Evolutionary conservation across 345 rosid genomes (phyloP).

Genomic region (Murraya koenigii): DNA sequence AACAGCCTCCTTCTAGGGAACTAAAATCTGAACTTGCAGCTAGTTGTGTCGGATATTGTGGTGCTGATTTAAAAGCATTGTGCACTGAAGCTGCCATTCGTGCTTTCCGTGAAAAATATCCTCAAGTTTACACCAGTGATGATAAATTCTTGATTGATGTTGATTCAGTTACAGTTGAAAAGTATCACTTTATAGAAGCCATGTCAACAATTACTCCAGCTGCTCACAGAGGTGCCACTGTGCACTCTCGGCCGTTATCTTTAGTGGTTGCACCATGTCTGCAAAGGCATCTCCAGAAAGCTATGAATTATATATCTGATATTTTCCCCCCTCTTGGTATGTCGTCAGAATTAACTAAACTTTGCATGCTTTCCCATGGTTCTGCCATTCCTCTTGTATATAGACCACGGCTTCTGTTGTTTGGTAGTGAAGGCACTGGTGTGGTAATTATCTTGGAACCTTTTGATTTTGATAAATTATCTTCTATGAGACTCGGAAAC

Average conservation of each 20-base stretch:
- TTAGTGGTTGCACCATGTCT: conserved; percentile 91
- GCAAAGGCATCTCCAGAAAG: conserved; percentile 72
- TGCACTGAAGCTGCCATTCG: conserved; percentile 99
- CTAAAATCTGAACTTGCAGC: conserved; percentile 89
- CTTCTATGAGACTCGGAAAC: conserved; percentile 31
- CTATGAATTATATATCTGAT: conserved; percentile 67
- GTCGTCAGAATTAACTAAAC: conserved; percentile 74
- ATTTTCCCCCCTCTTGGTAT: conserved; percentile 70
- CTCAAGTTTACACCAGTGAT: conserved; percentile 97
- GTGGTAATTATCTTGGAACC: conserved; percentile 67
- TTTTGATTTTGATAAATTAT: conserved; percentile 15
- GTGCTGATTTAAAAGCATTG: conserved; percentile 96
- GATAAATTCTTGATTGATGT: conserved; percentile 96
- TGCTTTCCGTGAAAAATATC: conserved; percentile 97
- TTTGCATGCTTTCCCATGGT: conserved; percentile 93
- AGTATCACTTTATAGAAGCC: conserved; percentile 87
- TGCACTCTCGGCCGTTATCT: conserved; percentile 94
- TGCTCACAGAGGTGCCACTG: conserved; percentile 96
- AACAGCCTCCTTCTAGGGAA: conserved; percentile 82
- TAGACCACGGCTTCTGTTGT: conserved; percentile 88
- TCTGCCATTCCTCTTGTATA: conserved; percentile 91
- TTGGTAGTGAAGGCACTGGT: conserved; percentile 87
- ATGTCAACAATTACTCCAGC: conserved; percentile 98
- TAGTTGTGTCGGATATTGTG: conserved; percentile 98
- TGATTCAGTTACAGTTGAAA: conserved; percentile 81